Evolutionary conservation across 495 filamentous ascomycete species (phyloP).

Genomic region (Podospora sp.): DNA sequence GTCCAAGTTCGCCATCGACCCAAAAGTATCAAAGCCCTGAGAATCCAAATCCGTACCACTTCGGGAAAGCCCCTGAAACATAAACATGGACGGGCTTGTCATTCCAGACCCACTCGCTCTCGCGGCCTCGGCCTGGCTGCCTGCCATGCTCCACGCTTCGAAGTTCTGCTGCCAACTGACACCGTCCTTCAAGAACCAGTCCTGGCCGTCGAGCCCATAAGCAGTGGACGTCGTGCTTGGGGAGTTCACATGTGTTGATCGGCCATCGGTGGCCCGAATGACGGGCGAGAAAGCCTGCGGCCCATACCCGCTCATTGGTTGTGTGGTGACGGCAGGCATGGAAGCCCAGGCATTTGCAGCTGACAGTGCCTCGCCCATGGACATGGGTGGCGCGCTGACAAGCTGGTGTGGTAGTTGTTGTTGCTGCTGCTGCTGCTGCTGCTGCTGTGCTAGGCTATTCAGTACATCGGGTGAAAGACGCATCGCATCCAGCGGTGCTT

Average conservation of each 20-base stretch:
- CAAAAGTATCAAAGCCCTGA: conserved; percentile 25
- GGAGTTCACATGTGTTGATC: conserved; percentile 23
- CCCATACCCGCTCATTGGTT: conserved; percentile 24
- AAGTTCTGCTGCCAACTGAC: conserved; percentile 55
- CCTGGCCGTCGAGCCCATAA: conserved; percentile 50
- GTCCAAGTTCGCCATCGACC: conserved; percentile 33
- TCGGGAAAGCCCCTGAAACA: conserved; percentile 33
- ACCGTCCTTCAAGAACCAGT: conserved; percentile 55
- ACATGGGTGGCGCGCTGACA: conserved; percentile 25
- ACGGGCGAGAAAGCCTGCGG: conserved; percentile 23
- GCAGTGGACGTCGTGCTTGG: conserved; percentile 11
- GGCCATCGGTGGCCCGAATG: not conserved
- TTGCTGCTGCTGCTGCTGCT: conserved; percentile 4
- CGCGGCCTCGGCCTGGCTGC: conserved; percentile 9
- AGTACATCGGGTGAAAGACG: conserved; percentile 34
- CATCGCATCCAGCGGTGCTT: conserved; percentile 27
- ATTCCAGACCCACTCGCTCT: not conserved
- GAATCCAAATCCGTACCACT: conserved; percentile 25
- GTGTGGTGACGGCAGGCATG: conserved; percentile 25
- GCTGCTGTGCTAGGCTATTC: conserved; percentile 22
- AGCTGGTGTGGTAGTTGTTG: conserved; percentile 4
- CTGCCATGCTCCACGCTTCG: conserved; percentile 39
- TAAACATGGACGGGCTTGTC: conserved; percentile 28
- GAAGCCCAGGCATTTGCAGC: conserved; percentile 28
- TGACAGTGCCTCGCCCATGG: conserved; percentile 32